A percentile compares a stretch with the other conserved stretches of the same genome.
Evolutionary conservation across 2,329 filamentous ascomycete species (phyloP).

Genomic region (Aureobasidium namibiae): DNA sequence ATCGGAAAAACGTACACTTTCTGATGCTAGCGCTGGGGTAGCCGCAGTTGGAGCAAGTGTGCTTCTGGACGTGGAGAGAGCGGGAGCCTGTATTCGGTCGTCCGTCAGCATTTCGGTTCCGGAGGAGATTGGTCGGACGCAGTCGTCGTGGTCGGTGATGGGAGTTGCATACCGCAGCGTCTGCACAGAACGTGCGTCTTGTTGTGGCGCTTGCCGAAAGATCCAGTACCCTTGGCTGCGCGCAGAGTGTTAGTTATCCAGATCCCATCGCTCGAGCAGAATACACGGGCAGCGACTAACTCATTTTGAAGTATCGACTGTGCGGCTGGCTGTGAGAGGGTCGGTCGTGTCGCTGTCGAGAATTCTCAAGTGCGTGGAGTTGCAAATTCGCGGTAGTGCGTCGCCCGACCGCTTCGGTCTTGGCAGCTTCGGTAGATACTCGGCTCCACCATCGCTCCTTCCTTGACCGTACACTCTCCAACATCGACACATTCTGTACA

Average conservation of each 20-base stretch:
- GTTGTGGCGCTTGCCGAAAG: slow-evolving; percentile 80
- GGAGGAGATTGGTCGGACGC: neutral
- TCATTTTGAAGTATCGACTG: slow-evolving; percentile 16
- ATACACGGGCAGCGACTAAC: slow-evolving; percentile 13
- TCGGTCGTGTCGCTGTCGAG: slow-evolving; percentile 11
- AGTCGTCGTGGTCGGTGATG: neutral
- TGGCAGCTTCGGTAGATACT: neutral
- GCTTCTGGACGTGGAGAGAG: slow-evolving; percentile 99
- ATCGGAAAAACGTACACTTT: slow-evolving; percentile 79
- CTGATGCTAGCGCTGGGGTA: slow-evolving; percentile 96
- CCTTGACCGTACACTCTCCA: neutral
- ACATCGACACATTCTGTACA: neutral
- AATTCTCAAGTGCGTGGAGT: neutral
- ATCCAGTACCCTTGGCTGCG: slow-evolving; percentile 62
- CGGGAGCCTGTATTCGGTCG: slow-evolving; percentile 60
- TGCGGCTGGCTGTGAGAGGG: slow-evolving; percentile 14
- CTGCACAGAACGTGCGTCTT: slow-evolving; percentile 98
- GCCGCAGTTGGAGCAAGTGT: slow-evolving; percentile 91
- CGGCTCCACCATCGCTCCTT: neutral
- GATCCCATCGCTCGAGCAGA: neutral
- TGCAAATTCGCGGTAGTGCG: neutral
- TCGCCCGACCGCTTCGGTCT: neutral
- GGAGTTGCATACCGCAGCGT: slow-evolving; percentile 76
- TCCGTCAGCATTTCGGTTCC: slow-evolving; percentile 21
- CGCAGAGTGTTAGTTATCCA: slow-evolving; percentile 36